A percentile compares a stretch with the other conserved stretches of the same genome.
phyloP scores from a whole-genome alignment of 2,329 filamentous ascomycete genomes.

The Thielaviopsis musarum region DNA sequence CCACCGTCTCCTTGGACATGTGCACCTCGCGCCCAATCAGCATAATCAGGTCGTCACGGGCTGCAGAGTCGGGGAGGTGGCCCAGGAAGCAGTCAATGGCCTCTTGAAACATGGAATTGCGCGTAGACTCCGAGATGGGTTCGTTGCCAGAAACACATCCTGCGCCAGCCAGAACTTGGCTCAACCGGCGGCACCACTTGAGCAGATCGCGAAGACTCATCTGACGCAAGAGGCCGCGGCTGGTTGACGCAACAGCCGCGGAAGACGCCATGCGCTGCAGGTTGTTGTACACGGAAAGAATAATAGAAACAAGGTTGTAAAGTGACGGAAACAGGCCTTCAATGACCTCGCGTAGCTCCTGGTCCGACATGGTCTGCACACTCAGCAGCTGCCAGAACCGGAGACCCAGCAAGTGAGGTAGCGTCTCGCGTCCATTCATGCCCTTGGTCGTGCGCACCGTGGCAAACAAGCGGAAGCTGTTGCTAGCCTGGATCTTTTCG shows the following conservation, averaged over 20 bases:
- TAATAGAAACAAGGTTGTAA: slow-evolving; percentile 39
- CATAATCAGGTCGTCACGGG: slow-evolving; percentile 42
- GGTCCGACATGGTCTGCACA: slow-evolving; percentile 45
- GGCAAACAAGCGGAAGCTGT: slow-evolving; percentile 79
- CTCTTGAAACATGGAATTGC: slow-evolving; percentile 83
- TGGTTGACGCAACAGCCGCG: slow-evolving; percentile 19
- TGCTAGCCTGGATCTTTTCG: slow-evolving; percentile 66
- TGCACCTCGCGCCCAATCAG: slow-evolving; percentile 76
- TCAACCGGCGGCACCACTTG: slow-evolving; percentile 75
- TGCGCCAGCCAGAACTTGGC: slow-evolving; percentile 42
- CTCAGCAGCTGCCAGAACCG: slow-evolving; percentile 73
- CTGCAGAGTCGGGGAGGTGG: slow-evolving; percentile 50
- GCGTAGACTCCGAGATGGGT: slow-evolving; percentile 51
- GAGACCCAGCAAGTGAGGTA: slow-evolving; percentile 62
- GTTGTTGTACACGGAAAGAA: slow-evolving; percentile 41
- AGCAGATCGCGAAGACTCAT: slow-evolving; percentile 64
- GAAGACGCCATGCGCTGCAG: slow-evolving; percentile 26
- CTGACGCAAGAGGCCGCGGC: slow-evolving; percentile 35
- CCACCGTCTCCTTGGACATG: slow-evolving; percentile 63
- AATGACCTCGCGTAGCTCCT: slow-evolving; percentile 63
- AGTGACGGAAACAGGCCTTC: slow-evolving; percentile 53
- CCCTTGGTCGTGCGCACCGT: slow-evolving; percentile 68
- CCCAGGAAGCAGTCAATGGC: slow-evolving; percentile 84
- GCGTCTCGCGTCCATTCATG: slow-evolving; percentile 46
- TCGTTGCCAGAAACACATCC: slow-evolving; percentile 52